phyloP scores from a whole-genome alignment of 208 protist species.

The Trichomonas vaginalis region DNA sequence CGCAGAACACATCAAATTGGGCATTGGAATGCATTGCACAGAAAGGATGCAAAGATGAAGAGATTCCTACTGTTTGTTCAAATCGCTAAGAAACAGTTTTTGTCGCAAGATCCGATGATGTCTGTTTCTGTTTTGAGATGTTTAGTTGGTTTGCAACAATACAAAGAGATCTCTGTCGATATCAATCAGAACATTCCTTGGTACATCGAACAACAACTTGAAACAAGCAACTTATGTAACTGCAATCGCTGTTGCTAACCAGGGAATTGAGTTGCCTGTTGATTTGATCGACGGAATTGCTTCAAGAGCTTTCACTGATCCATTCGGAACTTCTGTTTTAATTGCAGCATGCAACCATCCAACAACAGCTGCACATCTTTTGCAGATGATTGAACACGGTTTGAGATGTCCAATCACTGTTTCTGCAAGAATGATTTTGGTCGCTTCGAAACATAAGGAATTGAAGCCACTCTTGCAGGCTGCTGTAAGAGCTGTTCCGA shows the following conservation, averaged over 20 bases:
- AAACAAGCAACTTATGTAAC: neutral
- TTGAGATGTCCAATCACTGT: neutral
- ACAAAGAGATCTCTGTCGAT: neutral
- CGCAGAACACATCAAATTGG: neutral
- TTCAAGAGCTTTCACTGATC: neutral
- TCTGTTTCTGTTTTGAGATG: neutral
- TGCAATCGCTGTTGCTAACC: neutral
- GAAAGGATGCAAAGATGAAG: neutral
- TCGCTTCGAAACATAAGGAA: neutral
- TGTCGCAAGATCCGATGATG: neutral
- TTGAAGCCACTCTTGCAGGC: neutral
- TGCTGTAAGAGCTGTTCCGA: neutral
- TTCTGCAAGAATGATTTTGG: neutral
- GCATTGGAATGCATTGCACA: neutral
- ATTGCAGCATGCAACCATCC: neutral
- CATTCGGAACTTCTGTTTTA: neutral
- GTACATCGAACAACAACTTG: neutral
- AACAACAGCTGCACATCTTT: neutral
- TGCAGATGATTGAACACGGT: neutral
- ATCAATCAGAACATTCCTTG: neutral
- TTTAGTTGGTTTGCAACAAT: neutral
- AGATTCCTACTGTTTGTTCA: neutral
- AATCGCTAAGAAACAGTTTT: neutral
- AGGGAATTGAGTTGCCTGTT: neutral
- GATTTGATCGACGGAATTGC: neutral